Percentiles rank a stretch among this genome's conserved stretches.
Conservation (phyloP, 2,329 filamentous ascomycete species). For the Aspergillus sp. region DNA sequence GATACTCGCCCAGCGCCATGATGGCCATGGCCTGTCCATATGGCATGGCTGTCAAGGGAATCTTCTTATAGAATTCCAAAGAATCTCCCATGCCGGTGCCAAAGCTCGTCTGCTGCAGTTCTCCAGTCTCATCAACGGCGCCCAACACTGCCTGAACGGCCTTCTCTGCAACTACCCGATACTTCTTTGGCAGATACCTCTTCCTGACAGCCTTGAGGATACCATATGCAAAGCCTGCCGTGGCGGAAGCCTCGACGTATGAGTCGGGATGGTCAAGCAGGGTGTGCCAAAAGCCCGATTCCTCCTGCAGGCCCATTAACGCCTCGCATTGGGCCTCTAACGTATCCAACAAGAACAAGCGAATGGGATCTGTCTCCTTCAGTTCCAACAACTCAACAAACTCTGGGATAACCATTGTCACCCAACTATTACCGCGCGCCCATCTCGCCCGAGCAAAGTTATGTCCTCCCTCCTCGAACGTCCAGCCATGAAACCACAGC, state of each 20-base stretch:
- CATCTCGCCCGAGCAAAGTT: conserved; percentile 59
- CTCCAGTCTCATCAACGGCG: conserved; percentile 67
- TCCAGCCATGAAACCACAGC: conserved; percentile 81
- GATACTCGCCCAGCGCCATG: conserved; percentile 74
- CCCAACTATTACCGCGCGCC: conserved; percentile 63
- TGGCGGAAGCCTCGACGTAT: conserved; percentile 75
- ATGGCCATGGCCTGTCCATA: conserved; percentile 85
- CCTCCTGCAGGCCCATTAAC: conserved; percentile 60
- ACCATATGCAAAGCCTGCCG: conserved; percentile 78
- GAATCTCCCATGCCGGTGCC: conserved; percentile 75
- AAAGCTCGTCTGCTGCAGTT: conserved; percentile 73
- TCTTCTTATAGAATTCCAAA: conserved; percentile 75
- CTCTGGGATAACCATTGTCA: conserved; percentile 82
- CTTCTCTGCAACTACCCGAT: conserved; percentile 62
- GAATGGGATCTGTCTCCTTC: conserved; percentile 60
- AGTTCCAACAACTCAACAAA: conserved; percentile 73
- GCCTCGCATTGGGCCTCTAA: conserved; percentile 70
- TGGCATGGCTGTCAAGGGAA: conserved; percentile 76
- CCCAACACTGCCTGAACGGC: conserved; percentile 68
- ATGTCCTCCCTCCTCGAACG: conserved; percentile 66
- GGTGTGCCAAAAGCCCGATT: conserved; percentile 71
- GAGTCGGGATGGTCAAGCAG: conserved; percentile 71
- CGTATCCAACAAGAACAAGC: conserved; percentile 53
- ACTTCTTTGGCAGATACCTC: conserved; percentile 66
- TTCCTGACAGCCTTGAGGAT: conserved; percentile 73